Conservation (phyloP, 495 filamentous ascomycete genomes). For the Podospora didyma region DNA sequence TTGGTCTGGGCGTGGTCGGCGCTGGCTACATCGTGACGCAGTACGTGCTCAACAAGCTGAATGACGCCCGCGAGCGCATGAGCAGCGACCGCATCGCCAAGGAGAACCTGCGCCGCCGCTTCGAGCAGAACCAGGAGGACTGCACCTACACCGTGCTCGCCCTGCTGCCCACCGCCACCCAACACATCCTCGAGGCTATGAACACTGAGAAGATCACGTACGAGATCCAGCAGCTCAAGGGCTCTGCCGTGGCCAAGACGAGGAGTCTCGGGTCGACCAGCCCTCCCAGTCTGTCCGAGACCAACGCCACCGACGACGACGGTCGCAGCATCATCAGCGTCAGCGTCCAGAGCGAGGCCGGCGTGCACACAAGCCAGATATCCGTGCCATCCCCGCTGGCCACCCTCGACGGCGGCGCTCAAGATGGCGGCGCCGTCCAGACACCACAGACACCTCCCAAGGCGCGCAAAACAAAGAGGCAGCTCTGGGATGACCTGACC, state of each 20-base stretch:
- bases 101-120: constrained; percentile 91
- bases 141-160: constrained; percentile 97
- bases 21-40: constrained; percentile 89
- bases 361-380: constrained; percentile 73
- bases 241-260: constrained; percentile 60
- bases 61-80: constrained; percentile 90
- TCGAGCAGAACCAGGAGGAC: constrained; percentile 98
- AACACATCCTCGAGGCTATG: constrained; percentile 81
- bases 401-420: constrained; percentile 26
- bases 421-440: constrained; percentile 30
- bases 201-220: constrained; percentile 86
- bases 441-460: constrained; percentile 28
- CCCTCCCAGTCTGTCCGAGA: constrained; percentile 64
- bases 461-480: constrained; percentile 75
- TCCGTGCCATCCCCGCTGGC: constrained; percentile 41
- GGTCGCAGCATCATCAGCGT: constrained; percentile 65
- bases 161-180: constrained; percentile 84
- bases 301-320: constrained; percentile 66
- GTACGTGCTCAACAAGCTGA: constrained; percentile 86
- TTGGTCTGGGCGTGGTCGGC: constrained; percentile 81
- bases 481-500: constrained; percentile 97
- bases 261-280: constrained; percentile 57
- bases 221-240: constrained; percentile 91
- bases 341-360: constrained; percentile 71
- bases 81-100: constrained; percentile 89